Conservation (phyloP, 1,139 yeast species). For the Meyerozyma elateridarum region DNA sequence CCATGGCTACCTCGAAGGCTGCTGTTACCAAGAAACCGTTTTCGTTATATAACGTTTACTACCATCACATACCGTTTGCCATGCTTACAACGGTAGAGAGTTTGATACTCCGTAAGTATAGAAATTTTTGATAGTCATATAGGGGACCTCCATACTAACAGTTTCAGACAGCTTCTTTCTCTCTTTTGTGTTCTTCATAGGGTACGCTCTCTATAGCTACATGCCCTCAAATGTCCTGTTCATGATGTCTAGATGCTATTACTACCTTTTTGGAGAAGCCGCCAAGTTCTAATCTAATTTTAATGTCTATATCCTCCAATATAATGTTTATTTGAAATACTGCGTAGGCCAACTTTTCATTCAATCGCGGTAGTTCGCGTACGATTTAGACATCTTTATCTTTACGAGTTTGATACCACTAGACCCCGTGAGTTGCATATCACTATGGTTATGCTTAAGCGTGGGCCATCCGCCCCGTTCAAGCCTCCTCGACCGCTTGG, state of each 20-base stretch:
- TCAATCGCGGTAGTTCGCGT: too few relatives aligned
- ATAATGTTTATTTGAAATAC: too few relatives aligned
- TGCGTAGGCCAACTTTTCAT: too few relatives aligned
- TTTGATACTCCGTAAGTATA: slow-evolving; percentile 23
- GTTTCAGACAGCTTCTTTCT: slow-evolving; percentile 19
- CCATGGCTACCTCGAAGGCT: too few relatives aligned
- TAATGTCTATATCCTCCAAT: too few relatives aligned
- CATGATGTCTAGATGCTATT: slow-evolving; percentile 29
- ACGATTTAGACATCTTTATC: too few relatives aligned
- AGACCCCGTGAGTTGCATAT: too few relatives aligned
- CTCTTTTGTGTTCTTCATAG: slow-evolving; percentile 28
- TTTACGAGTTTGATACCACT: too few relatives aligned
- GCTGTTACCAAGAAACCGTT: neutral
- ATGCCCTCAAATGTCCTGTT: slow-evolving; percentile 30
- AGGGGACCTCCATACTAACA: slow-evolving; percentile 2
- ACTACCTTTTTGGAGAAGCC: slow-evolving; percentile 31
- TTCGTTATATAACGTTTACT: slow-evolving; percentile 26
- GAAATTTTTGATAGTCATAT: too few relatives aligned
- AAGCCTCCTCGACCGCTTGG: slow-evolving; percentile 14
- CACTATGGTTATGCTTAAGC: neutral
- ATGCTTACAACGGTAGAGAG: slow-evolving; percentile 38
- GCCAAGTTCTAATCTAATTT: slow-evolving; percentile 2
- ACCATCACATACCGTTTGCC: slow-evolving; percentile 33
- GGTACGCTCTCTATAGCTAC: slow-evolving; percentile 35
- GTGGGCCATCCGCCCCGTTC: slow-evolving; percentile 11